A percentile compares a stretch with the other conserved stretches of the same genome.
phyloP scores from a whole-genome alignment of 176 grass and related monocot genomes.

The Aechmea fasciata region DNA sequence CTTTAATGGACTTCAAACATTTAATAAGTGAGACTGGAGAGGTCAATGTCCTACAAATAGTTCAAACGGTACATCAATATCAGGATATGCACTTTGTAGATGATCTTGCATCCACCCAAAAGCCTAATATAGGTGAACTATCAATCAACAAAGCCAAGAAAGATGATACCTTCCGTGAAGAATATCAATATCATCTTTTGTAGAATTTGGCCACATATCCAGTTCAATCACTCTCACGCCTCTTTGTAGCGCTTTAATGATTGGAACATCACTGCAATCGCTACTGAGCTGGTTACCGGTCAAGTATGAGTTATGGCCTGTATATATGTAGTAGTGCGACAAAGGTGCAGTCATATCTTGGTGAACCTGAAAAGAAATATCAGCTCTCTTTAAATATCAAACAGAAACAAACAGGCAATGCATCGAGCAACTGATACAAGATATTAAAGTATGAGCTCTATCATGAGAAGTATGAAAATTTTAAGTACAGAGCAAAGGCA shows the following conservation, averaged over 20 bases:
- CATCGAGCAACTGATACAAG: slow-evolving; percentile 33
- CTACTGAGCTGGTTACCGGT: slow-evolving; percentile 86
- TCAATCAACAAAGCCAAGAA: neutral
- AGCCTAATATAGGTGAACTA: neutral
- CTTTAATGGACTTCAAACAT: slow-evolving; percentile 53
- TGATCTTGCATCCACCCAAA: too few species aligned
- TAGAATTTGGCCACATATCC: slow-evolving; percentile 76
- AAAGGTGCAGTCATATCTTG: slow-evolving; percentile 51
- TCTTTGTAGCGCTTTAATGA: slow-evolving; percentile 47
- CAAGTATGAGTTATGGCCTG: slow-evolving; percentile 91
- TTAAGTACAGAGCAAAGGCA: too few species aligned
- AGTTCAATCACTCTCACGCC: slow-evolving; percentile 88
- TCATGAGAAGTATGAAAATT: too few species aligned
- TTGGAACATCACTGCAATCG: slow-evolving; percentile 64
- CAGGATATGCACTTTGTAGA: neutral
- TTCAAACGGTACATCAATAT: neutral
- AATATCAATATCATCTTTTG: slow-evolving; percentile 54
- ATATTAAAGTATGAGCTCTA: too few species aligned
- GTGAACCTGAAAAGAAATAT: slow-evolving; percentile 24
- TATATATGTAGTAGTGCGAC: slow-evolving; percentile 93
- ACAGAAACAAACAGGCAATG: slow-evolving; percentile 28
- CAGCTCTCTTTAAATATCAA: neutral
- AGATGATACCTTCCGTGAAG: slow-evolving; percentile 52
- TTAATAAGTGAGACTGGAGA: slow-evolving; percentile 49
- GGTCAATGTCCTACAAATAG: slow-evolving; percentile 51